These are phyloP conservation scores for Pichia norvegensis DNA, from an alignment of 1,139 yeast genomes.

Conservation along the genomic window DNA sequence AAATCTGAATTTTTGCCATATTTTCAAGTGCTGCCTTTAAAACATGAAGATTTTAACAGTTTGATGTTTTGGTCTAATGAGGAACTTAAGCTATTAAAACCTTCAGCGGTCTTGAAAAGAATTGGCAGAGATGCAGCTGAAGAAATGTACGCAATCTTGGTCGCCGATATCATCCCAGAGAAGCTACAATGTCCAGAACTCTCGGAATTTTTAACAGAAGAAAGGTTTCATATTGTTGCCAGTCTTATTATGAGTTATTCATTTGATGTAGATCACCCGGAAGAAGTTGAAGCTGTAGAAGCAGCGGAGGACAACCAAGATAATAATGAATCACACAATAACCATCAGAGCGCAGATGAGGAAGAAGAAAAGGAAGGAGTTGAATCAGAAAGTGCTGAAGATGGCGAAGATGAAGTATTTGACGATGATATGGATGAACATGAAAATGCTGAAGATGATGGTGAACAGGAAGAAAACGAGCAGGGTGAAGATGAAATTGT, in stretches of 20 bases:
- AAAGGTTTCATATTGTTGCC: conserved; percentile 65
- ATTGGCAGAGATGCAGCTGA: conserved; percentile 67
- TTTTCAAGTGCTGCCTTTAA: conserved; percentile 59
- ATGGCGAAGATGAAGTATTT: conserved; percentile 23
- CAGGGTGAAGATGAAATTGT: conserved; percentile 10
- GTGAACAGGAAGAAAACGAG: conserved; percentile 8
- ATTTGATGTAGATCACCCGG: conserved; percentile 50
- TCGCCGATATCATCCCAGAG: conserved; percentile 27
- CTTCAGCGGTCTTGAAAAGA: conserved; percentile 62
- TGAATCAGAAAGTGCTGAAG: conserved; percentile 14
- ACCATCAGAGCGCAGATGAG: conserved; percentile 25
- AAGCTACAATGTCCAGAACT: conserved; percentile 24
- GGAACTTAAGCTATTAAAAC: conserved; percentile 47
- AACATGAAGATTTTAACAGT: conserved; percentile 41
- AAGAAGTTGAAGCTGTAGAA: conserved; percentile 25
- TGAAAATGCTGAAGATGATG: conserved; percentile 8
- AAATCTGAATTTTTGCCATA: conserved; percentile 62
- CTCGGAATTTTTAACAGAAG: conserved; percentile 33
- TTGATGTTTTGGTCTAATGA: conserved; percentile 71
- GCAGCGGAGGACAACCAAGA: conserved; percentile 17
- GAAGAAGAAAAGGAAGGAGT: conserved; percentile 6
- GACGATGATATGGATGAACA: conserved; percentile 23
- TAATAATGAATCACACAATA: conserved; percentile 21
- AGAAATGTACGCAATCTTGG: conserved; percentile 42
- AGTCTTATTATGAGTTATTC: conserved; percentile 61